Evolutionary conservation across 106 monocot genomes (phyloP).

Genomic region (Allium cepa): DNA sequence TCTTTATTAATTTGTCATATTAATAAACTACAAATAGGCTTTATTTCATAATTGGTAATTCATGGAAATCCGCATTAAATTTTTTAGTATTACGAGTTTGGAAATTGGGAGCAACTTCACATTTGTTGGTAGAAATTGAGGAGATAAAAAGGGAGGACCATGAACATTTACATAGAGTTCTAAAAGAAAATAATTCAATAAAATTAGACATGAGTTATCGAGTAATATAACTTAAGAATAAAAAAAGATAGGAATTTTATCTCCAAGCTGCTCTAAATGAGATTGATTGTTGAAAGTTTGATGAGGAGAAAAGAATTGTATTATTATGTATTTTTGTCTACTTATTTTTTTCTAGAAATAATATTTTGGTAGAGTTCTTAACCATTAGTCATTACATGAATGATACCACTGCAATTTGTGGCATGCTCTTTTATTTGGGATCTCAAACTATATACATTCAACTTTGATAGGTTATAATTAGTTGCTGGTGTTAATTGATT

Average conservation of each 20-base stretch:
- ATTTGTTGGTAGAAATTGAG: constrained; percentile 25
- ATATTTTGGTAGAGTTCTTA: background rate
- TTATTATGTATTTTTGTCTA: background rate
- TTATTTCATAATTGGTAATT: too few species aligned
- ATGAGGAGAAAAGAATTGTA: constrained; percentile 33
- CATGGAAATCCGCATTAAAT: too few species aligned
- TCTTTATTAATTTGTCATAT: background rate
- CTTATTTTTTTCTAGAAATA: too few species aligned
- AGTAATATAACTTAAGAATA: constrained; percentile 13
- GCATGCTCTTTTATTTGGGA: background rate
- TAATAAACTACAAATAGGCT: background rate
- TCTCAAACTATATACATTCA: background rate
- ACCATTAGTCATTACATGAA: background rate
- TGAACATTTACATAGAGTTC: constrained; percentile 23
- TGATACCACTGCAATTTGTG: background rate
- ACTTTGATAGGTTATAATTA: too few species aligned
- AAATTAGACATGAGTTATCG: background rate
- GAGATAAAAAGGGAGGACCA: constrained; percentile 28
- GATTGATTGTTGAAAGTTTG: constrained; percentile 2
- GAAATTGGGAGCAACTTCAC: background rate
- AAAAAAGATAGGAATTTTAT: constrained; percentile 17
- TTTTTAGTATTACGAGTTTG: too few species aligned
- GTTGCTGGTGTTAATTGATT: too few species aligned
- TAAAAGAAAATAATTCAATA: constrained; percentile 18
- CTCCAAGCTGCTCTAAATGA: too few species aligned